A percentile compares a stretch with the other conserved stretches of the same genome.
Evolutionary conservation across 78 protist genomes (phyloP).

Genomic region (Protostelium mycophagum): DNA sequence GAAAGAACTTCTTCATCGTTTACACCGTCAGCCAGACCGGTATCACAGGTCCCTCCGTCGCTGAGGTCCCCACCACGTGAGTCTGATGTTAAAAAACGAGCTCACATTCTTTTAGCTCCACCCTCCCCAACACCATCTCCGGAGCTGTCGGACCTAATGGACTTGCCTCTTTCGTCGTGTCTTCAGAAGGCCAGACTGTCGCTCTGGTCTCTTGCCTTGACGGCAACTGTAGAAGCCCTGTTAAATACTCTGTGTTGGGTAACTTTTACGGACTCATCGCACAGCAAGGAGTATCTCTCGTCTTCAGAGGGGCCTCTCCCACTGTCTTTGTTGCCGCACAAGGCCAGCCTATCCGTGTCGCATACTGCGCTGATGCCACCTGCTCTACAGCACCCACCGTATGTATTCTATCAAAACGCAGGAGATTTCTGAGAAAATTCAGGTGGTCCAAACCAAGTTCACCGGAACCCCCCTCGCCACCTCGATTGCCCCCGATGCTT

Average conservation of each 20-base stretch:
- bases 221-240: not conserved
- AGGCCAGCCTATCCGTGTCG: not conserved
- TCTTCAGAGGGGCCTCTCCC: not conserved
- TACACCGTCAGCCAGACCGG: not conserved
- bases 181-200: not conserved
- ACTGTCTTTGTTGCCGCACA: not conserved
- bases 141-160: not conserved
- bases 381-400: too few relatives aligned
- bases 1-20: not conserved
- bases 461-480: not conserved
- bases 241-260: not conserved
- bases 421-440: too few relatives aligned
- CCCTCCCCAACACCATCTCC: not conserved
- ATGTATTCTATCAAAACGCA: too few relatives aligned
- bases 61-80: not conserved
- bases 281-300: not conserved
- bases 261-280: not conserved
- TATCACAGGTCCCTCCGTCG: not conserved
- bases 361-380: not conserved
- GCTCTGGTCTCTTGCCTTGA: not conserved
- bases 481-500: not conserved
- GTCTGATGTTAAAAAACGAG: not conserved
- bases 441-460: not conserved
- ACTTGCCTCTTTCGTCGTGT: not conserved
- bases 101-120: not conserved